Conservation (phyloP, 2,329 filamentous ascomycete genomes). For the Neonectria punicea region DNA sequence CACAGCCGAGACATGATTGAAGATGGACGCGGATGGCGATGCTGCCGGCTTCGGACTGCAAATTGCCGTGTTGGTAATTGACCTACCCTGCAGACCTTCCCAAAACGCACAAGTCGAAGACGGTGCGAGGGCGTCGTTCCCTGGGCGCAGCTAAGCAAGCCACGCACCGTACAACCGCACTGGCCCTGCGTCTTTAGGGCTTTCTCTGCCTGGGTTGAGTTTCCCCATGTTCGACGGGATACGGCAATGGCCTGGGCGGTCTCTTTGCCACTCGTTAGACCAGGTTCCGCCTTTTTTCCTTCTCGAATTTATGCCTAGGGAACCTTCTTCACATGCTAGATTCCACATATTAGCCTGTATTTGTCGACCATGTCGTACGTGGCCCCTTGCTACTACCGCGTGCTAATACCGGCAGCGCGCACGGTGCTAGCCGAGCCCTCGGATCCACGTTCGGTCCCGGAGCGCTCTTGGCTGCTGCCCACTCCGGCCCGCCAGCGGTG, state of each 20-base stretch:
- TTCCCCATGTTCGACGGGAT: neutral
- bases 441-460: neutral
- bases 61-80: neutral
- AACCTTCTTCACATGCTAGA: neutral
- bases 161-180: constrained; percentile 1
- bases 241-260: neutral
- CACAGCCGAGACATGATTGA: neutral
- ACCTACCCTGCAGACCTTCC: constrained; percentile 3
- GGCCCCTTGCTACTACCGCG: neutral
- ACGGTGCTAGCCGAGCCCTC: constrained; percentile 1
- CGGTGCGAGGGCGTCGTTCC: neutral
- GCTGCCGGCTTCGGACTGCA: neutral
- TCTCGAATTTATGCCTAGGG: neutral
- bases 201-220: neutral
- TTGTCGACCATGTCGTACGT: constrained; percentile 1
- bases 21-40: neutral
- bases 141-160: neutral
- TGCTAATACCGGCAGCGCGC: neutral
- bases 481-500: constrained; percentile 21
- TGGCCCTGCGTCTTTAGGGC: neutral
- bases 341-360: neutral
- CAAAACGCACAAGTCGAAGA: neutral
- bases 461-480: neutral
- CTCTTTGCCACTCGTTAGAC: neutral
- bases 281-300: neutral